These are phyloP conservation scores for Daldinia decipiens DNA, from an alignment of 495 filamentous ascomycete species.

Conservation along the genomic window DNA sequence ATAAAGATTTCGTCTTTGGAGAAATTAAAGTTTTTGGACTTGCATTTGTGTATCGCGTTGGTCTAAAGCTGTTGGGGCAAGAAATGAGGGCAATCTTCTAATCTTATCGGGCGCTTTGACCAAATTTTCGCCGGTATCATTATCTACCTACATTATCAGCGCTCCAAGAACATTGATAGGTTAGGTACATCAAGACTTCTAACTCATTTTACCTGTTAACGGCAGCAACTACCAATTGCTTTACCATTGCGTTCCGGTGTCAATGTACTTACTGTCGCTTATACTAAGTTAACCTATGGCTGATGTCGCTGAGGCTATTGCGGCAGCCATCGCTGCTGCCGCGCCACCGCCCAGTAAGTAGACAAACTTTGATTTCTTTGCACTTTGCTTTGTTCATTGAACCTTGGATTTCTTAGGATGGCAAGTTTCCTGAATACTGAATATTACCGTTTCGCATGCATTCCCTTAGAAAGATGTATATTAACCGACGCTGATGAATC, in stretches of 20 bases:
- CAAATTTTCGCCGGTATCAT: conserved; percentile 50
- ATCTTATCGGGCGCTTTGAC: conserved; percentile 50
- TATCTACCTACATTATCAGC: conserved; percentile 19
- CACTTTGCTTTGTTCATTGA: background rate
- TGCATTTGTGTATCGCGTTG: conserved; percentile 53
- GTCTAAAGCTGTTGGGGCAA: conserved; percentile 51
- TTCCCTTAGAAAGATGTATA: background rate
- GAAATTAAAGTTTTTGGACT: conserved; percentile 4
- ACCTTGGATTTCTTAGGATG: background rate
- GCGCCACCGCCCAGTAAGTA: conserved; percentile 45
- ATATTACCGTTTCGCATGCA: background rate
- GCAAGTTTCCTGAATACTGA: background rate
- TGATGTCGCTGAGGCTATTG: conserved; percentile 49
- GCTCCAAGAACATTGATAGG: background rate
- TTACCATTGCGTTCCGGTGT: conserved; percentile 25
- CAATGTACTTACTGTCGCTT: conserved; percentile 27
- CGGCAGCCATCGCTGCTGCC: conserved; percentile 47
- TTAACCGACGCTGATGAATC: conserved; percentile 23
- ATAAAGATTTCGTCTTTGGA: background rate
- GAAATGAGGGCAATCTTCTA: conserved; percentile 57
- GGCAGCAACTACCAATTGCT: conserved; percentile 16
- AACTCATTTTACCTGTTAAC: conserved; percentile 12
- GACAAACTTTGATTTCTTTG: conserved; percentile 7
- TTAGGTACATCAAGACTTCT: conserved; percentile 23
- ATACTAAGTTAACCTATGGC: conserved; percentile 42